These are phyloP conservation scores for Aegilops sharonensis DNA, from an alignment of 176 grass and related monocot genomes.

Conservation along the genomic window DNA sequence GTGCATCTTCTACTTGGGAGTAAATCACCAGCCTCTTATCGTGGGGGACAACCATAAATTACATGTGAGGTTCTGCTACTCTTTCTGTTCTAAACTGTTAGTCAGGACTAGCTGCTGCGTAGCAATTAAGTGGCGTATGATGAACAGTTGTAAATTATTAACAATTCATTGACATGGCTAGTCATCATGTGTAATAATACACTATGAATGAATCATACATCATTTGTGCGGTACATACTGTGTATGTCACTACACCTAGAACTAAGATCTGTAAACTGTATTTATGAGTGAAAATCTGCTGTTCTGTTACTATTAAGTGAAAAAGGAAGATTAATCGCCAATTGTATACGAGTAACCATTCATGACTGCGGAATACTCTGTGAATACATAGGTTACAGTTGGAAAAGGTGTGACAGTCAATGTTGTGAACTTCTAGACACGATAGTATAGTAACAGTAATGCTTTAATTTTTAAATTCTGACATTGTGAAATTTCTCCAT, in stretches of 20 bases:
- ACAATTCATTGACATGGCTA: background rate
- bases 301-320: background rate
- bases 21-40: constrained; percentile 86
- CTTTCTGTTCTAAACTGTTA: constrained; percentile 31
- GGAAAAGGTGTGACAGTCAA: background rate
- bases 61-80: constrained; percentile 53
- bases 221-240: background rate
- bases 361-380: background rate
- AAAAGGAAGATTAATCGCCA: background rate
- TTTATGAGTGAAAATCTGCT: background rate
- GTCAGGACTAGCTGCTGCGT: background rate
- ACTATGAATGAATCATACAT: background rate
- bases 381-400: constrained; percentile 13
- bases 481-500: constrained; percentile 15
- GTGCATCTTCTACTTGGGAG: constrained; percentile 90
- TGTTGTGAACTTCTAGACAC: constrained; percentile 5
- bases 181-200: background rate
- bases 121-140: constrained; percentile 5
- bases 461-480: background rate
- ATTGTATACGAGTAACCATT: background rate
- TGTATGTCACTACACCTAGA: background rate
- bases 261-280: background rate
- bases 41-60: constrained; percentile 98
- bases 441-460: constrained; percentile 17
- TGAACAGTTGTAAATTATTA: background rate